These are phyloP conservation scores for Fusarium poae DNA, from an alignment of 2,329 filamentous ascomycete species.

Conservation along the genomic window DNA sequence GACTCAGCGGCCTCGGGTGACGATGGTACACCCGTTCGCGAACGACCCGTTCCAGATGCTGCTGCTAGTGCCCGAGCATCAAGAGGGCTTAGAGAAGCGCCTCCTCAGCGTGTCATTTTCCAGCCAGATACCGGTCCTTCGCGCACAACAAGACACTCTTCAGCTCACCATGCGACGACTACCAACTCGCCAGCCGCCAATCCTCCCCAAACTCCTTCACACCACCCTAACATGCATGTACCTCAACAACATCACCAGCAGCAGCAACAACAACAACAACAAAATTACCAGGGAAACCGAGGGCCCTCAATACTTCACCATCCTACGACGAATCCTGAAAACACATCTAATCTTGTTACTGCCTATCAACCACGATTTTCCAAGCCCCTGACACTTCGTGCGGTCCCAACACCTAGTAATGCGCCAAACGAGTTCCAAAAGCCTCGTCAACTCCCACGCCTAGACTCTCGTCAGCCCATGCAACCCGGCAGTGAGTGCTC, in stretches of 20 bases:
- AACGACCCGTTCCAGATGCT: slow-evolving; percentile 64
- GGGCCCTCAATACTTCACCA: slow-evolving; percentile 64
- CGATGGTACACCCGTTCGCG: slow-evolving; percentile 69
- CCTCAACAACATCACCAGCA: slow-evolving; percentile 43
- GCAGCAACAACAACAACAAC: slow-evolving; percentile 44
- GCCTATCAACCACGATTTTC: slow-evolving; percentile 76
- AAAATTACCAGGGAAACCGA: slow-evolving; percentile 52
- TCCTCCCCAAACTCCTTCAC: slow-evolving; percentile 49
- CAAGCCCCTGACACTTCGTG: slow-evolving; percentile 76
- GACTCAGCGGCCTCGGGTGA: slow-evolving; percentile 72
- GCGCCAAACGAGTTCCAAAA: slow-evolving; percentile 74
- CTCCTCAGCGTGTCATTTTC: slow-evolving; percentile 85
- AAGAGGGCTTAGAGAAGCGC: slow-evolving; percentile 81
- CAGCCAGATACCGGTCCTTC: slow-evolving; percentile 80
- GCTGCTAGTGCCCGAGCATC: slow-evolving; percentile 70
- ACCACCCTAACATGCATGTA: slow-evolving; percentile 53
- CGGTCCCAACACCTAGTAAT: slow-evolving; percentile 80
- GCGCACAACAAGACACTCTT: slow-evolving; percentile 71
- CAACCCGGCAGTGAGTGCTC: slow-evolving; percentile 71
- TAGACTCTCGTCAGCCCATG: slow-evolving; percentile 60
- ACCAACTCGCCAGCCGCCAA: slow-evolving; percentile 48
- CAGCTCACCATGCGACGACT: slow-evolving; percentile 57
- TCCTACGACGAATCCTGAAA: slow-evolving; percentile 67
- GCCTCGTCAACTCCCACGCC: slow-evolving; percentile 59
- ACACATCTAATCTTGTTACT: slow-evolving; percentile 71